A percentile compares a stretch with the other conserved stretches of the same genome.
Evolutionary conservation across 306 rosid species (phyloP).

Genomic region (Parietaria judaica): DNA sequence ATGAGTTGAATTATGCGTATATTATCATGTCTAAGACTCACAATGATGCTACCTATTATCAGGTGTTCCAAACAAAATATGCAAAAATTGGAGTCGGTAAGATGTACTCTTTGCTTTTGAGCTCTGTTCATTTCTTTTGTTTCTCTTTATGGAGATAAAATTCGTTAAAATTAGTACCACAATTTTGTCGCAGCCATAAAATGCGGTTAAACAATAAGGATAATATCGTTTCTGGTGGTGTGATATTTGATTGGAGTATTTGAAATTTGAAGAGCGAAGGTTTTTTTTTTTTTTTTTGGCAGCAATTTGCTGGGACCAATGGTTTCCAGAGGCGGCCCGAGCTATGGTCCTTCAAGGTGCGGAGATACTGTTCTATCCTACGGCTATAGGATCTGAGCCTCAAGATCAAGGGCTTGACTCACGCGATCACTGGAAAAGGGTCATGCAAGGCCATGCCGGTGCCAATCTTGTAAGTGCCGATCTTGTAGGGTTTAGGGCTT

Average conservation of each 20-base stretch:
- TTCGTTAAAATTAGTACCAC: too few relatives aligned
- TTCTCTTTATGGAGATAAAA: background rate
- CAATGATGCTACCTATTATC: constrained; percentile 25
- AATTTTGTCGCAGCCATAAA: too few relatives aligned
- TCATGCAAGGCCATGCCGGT: constrained; percentile 99
- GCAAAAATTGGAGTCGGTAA: constrained; percentile 93
- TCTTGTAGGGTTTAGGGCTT: background rate
- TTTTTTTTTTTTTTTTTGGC: constrained; percentile 23
- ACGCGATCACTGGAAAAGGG: constrained; percentile 86
- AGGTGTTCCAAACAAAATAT: constrained; percentile 86
- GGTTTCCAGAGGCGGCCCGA: constrained; percentile 98
- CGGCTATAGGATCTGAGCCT: constrained; percentile 97
- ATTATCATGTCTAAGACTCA: constrained; percentile 6
- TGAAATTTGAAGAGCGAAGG: constrained; percentile 6
- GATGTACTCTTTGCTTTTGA: constrained; percentile 13
- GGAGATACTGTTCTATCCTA: constrained; percentile 87
- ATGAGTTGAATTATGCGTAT: constrained; percentile 13
- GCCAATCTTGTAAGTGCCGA: constrained; percentile 63
- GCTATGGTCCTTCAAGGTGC: constrained; percentile 98
- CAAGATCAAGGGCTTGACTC: constrained; percentile 78
- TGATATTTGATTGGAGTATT: background rate
- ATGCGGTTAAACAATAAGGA: background rate
- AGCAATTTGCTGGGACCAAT: constrained; percentile 99
- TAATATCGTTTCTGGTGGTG: background rate
- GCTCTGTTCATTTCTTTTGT: background rate